A percentile compares a stretch with the other conserved stretches of the same genome.
Conservation (phyloP, 140 eudicot genomes). For the Ambrosia hybrid region DNA sequence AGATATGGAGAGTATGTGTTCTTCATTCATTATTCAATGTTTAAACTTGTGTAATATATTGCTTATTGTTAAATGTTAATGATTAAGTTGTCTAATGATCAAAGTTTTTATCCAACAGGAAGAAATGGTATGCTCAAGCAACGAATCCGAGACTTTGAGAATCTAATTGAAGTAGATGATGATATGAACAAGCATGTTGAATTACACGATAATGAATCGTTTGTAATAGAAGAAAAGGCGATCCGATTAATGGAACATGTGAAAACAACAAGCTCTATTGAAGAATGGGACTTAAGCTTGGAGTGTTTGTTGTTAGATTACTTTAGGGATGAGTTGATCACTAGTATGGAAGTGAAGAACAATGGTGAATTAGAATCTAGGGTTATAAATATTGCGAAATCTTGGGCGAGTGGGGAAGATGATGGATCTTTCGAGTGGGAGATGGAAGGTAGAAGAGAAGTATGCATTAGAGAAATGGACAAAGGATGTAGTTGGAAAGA, state of each 20-base stretch:
- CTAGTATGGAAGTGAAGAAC: constrained; percentile 12
- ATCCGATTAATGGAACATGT: constrained; percentile 34
- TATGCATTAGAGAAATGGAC: constrained; percentile 56
- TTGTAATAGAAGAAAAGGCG: constrained; percentile 44
- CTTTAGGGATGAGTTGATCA: constrained; percentile 44
- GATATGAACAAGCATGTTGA: constrained; percentile 12
- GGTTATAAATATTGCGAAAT: constrained; percentile 41
- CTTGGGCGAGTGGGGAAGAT: constrained; percentile 55
- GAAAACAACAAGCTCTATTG: constrained; percentile 16
- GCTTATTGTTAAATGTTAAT: background rate
- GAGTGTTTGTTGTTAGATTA: constrained; percentile 50
- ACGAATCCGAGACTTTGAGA: constrained; percentile 33
- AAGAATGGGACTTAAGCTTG: constrained; percentile 18
- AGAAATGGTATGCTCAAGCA: constrained; percentile 39
- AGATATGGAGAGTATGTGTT: constrained; percentile 31
- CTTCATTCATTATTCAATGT: constrained; percentile 14
- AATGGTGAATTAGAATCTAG: constrained; percentile 23
- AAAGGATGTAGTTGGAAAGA: constrained; percentile 45
- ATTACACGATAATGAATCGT: constrained; percentile 17
- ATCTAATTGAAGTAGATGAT: background rate
- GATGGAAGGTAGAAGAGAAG: constrained; percentile 40
- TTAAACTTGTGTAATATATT: background rate
- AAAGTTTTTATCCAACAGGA: constrained; percentile 29
- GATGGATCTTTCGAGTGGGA: no score
- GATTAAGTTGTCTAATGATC: constrained; percentile 10